These are phyloP conservation scores for Melampsora americana DNA, from an alignment of 1,284 basidiomycete species.

Conservation along the genomic window DNA sequence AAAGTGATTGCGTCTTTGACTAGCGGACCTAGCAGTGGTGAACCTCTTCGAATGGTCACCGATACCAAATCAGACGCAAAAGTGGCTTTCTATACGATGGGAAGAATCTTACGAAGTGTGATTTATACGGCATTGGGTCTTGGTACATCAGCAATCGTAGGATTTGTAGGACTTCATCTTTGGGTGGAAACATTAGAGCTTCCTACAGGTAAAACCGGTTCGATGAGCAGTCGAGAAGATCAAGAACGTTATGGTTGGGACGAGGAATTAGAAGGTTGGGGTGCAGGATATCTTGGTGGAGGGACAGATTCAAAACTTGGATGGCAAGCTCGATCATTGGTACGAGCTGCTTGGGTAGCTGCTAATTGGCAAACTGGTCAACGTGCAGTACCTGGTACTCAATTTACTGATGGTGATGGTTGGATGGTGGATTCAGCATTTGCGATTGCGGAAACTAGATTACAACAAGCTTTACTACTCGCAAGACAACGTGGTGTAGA, in stretches of 20 bases:
- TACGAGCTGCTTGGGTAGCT: conserved; percentile 50
- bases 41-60: conserved; percentile 4
- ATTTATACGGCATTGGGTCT: conserved; percentile 45
- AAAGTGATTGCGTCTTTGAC: conserved; percentile 31
- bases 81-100: conserved; percentile 26
- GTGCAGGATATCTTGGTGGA: conserved; percentile 47
- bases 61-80: conserved; percentile 33
- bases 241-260: conserved; percentile 46
- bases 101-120: conserved; percentile 4
- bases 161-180: conserved; percentile 47
- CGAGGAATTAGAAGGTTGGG: conserved; percentile 48
- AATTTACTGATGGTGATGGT: not conserved
- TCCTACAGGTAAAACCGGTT: not conserved
- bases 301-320: conserved; percentile 50
- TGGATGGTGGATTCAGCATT: conserved; percentile 48
- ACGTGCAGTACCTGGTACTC: conserved; percentile 11
- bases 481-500: conserved; percentile 46
- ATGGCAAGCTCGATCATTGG: conserved; percentile 46
- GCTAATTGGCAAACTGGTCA: conserved; percentile 47
- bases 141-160: conserved; percentile 43
- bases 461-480: conserved; percentile 47
- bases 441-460: conserved; percentile 48
- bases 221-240: not conserved
- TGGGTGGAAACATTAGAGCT: conserved; percentile 49
- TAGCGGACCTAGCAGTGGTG: conserved; percentile 12